A percentile compares a stretch with the other conserved stretches of the same genome.
These are phyloP conservation scores for Podospora pseudoanserina DNA, from an alignment of 495 filamentous ascomycete genomes.

Conservation along the genomic window DNA sequence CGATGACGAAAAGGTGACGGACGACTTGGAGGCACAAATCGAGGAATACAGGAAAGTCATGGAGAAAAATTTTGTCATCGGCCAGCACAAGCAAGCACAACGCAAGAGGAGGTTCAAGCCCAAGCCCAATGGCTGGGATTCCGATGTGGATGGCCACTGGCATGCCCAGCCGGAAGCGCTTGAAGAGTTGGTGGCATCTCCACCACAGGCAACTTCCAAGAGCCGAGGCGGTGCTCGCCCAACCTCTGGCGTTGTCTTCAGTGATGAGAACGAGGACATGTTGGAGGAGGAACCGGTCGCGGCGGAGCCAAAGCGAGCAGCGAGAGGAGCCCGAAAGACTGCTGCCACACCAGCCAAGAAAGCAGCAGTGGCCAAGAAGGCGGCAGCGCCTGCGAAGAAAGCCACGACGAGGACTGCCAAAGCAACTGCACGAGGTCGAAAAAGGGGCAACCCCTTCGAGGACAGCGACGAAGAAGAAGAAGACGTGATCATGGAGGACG, in stretches of 20 bases:
- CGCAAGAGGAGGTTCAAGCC: slow-evolving; percentile 56
- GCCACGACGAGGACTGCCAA: slow-evolving; percentile 24
- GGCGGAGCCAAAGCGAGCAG: slow-evolving; percentile 33
- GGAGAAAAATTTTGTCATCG: slow-evolving; percentile 68
- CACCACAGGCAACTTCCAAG: slow-evolving; percentile 42
- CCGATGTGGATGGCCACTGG: slow-evolving; percentile 81
- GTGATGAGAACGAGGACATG: slow-evolving; percentile 40
- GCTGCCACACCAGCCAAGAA: slow-evolving; percentile 35
- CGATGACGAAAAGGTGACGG: slow-evolving; percentile 58
- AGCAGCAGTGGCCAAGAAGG: slow-evolving; percentile 40
- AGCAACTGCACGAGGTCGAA: slow-evolving; percentile 37
- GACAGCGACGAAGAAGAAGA: slow-evolving; percentile 61
- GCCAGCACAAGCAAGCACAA: slow-evolving; percentile 57
- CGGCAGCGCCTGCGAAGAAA: slow-evolving; percentile 37
- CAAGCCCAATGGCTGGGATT: slow-evolving; percentile 84
- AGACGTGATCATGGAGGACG: slow-evolving; percentile 62
- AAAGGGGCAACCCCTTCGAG: slow-evolving; percentile 53
- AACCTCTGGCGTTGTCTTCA: slow-evolving; percentile 18
- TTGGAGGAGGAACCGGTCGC: slow-evolving; percentile 33
- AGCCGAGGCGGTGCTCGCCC: slow-evolving; percentile 31
- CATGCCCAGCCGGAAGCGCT: slow-evolving; percentile 70
- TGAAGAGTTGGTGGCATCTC: slow-evolving; percentile 41
- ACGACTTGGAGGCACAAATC: slow-evolving; percentile 65
- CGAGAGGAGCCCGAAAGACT: slow-evolving; percentile 35
- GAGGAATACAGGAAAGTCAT: slow-evolving; percentile 63